These are phyloP conservation scores for Rhizopogon salebrosus DNA, from an alignment of 768 basidiomycete species.

Conservation along the genomic window DNA sequence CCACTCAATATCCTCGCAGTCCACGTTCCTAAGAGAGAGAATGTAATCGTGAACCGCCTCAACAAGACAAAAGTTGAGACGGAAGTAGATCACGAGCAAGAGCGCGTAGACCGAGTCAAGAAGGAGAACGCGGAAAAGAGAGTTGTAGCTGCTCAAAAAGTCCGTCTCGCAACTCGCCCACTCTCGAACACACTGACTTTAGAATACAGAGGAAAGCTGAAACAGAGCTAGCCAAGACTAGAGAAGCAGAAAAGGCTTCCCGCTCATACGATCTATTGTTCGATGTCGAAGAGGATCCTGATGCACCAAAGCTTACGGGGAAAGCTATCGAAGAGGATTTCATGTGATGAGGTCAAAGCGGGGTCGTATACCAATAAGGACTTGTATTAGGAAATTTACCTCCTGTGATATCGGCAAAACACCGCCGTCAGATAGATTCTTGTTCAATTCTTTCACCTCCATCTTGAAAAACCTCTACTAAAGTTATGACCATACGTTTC, in stretches of 20 bases:
- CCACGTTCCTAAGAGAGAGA: constrained; percentile 76
- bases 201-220: constrained; percentile 70
- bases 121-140: constrained; percentile 62
- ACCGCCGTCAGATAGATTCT: background rate
- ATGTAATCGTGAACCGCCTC: constrained; percentile 84
- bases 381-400: background rate
- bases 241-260: constrained; percentile 85
- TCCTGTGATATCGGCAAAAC: constrained; percentile 6
- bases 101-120: constrained; percentile 77
- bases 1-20: constrained; percentile 36
- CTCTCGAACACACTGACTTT: background rate
- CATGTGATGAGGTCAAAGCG: constrained; percentile 49
- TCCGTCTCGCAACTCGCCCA: constrained; percentile 21
- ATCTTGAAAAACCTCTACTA: background rate
- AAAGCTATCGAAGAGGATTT: constrained; percentile 85
- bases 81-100: constrained; percentile 87
- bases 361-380: background rate
- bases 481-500: constrained; percentile 27
- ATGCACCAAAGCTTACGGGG: constrained; percentile 49
- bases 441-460: background rate
- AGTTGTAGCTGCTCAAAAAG: constrained; percentile 62
- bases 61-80: constrained; percentile 89
- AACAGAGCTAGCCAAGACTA: constrained; percentile 59
- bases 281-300: constrained; percentile 55
- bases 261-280: constrained; percentile 84